These are phyloP conservation scores for Batkoa obscura DNA, from an alignment of 371 early-diverging fungal species.

Conservation along the genomic window DNA sequence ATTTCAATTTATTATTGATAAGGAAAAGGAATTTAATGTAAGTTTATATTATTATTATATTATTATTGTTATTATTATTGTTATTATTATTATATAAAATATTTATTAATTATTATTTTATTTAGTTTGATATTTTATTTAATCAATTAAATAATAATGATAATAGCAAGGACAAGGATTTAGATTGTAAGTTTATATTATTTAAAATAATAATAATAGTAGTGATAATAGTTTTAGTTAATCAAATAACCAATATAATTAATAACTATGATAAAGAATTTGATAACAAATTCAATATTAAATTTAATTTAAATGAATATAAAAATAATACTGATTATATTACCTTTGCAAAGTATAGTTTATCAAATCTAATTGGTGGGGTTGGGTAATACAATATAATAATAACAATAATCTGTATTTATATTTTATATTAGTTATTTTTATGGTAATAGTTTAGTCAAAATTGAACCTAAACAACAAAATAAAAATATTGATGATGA, in stretches of 20 bases:
- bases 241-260: background rate
- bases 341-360: slow-evolving; percentile 45
- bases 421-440: slow-evolving; percentile 18
- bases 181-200: background rate
- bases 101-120: slow-evolving; percentile 20
- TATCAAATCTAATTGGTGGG: slow-evolving; percentile 80
- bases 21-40: too few species aligned
- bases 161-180: background rate
- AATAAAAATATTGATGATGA: background rate
- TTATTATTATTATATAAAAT: slow-evolving; percentile 45
- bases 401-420: background rate
- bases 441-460: slow-evolving; percentile 27
- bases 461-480: background rate
- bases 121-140: background rate
- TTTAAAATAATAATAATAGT: background rate
- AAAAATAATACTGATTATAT: slow-evolving; percentile 40
- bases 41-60: slow-evolving; percentile 37
- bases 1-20: too few species aligned
- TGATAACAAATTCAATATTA: background rate
- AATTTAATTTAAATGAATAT: slow-evolving; percentile 7
- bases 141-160: background rate
- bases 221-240: background rate
- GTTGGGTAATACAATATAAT: slow-evolving; percentile 39
- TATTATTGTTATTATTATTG: too few species aligned
- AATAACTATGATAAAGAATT: slow-evolving; percentile 16